These are phyloP conservation scores for Pichia sp. DNA, from an alignment of 1,139 yeast species.

Conservation along the genomic window DNA sequence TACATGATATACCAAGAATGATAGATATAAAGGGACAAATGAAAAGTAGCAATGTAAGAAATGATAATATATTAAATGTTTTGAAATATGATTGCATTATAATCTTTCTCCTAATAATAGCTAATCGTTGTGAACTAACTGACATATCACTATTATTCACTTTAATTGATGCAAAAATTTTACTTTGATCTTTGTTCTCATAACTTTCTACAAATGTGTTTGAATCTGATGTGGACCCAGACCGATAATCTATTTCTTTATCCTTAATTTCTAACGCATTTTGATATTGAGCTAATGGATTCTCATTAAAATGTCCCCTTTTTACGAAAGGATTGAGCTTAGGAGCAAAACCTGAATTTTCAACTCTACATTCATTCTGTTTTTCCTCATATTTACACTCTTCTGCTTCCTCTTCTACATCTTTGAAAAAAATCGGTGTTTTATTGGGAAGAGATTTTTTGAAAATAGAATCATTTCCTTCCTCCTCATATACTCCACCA, in stretches of 20 bases:
- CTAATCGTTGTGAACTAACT: conserved; percentile 2
- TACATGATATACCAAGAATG: conserved; percentile 21
- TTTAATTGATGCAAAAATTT: not conserved
- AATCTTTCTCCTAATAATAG: conserved; percentile 8
- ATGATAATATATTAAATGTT: conserved; percentile 17
- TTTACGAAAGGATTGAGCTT: not conserved
- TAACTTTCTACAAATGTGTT: not conserved
- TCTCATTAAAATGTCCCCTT: not conserved
- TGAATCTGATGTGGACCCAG: not conserved
- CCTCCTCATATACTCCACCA: not conserved
- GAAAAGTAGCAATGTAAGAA: conserved; percentile 20
- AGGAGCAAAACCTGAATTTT: not conserved
- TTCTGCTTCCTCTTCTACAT: not conserved
- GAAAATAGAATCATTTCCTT: not conserved
- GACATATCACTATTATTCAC: not conserved
- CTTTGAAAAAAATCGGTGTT: not conserved
- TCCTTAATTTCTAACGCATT: too few species aligned
- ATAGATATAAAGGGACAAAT: conserved; percentile 18
- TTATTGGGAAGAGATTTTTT: not conserved
- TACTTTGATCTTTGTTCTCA: not conserved
- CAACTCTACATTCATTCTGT: too few species aligned
- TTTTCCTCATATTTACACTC: not conserved
- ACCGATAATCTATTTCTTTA: too few species aligned
- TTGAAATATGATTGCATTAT: conserved; percentile 15
- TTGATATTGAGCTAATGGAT: too few species aligned